A percentile compares a stretch with the other conserved stretches of the same genome.
These are phyloP conservation scores for Flaveria ramosissima DNA, from an alignment of 129 eudicot genomes.

Conservation along the genomic window DNA sequence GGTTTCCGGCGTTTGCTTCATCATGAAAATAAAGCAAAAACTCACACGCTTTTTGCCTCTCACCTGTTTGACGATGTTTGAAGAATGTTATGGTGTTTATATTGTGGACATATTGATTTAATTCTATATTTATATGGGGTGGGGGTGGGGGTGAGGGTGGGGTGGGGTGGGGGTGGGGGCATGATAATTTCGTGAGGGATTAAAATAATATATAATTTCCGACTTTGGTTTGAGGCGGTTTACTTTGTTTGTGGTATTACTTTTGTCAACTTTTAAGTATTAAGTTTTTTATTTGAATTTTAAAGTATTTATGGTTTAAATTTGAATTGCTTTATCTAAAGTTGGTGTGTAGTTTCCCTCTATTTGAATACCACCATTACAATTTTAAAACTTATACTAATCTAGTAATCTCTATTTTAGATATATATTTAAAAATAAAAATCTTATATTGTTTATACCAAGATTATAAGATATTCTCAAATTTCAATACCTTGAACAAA, in stretches of 20 bases:
- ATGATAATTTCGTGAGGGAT: slow-evolving; percentile 32
- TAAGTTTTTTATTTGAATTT: not conserved
- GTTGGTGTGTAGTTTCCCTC: not conserved
- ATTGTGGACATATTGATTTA: not conserved
- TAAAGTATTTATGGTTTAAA: not conserved
- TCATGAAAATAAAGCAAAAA: slow-evolving; percentile 9
- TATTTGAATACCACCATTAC: not conserved
- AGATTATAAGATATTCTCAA: too few relatives aligned
- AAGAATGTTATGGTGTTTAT: slow-evolving; percentile 15
- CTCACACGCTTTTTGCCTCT: slow-evolving; percentile 32
- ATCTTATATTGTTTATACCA: not conserved
- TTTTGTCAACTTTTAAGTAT: slow-evolving; percentile 5
- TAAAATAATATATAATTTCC: slow-evolving; percentile 25
- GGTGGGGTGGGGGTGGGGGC: slow-evolving; percentile 10
- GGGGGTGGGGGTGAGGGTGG: not conserved
- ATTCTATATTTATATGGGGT: slow-evolving; percentile 27
- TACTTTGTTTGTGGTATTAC: slow-evolving; percentile 8
- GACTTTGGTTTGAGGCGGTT: slow-evolving; percentile 10
- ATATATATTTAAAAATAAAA: too few relatives aligned
- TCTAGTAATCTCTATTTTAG: not conserved
- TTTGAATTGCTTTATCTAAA: not conserved
- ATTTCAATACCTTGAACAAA: too few relatives aligned
- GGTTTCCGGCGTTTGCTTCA: slow-evolving; percentile 32
- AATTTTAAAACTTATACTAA: not conserved
- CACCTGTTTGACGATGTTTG: slow-evolving; percentile 20